Base-by-base conservation (phyloP, 2,329 filamentous ascomycete species). In the Penicillium brevicompactum region DNA sequence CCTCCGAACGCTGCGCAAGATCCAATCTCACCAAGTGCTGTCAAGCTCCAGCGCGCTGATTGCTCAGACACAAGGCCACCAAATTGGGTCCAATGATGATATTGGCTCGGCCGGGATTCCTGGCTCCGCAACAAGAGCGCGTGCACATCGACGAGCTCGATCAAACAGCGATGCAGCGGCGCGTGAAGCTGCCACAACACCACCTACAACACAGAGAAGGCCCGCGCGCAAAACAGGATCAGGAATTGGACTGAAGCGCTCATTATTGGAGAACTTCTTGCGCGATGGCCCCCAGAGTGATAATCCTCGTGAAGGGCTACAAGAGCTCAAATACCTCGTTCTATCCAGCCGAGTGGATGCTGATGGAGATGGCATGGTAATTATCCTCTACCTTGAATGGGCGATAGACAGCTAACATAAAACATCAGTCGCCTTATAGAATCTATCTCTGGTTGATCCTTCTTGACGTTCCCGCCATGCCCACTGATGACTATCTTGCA, bases 361-460 rank as follows among this genome's bases (percentile, higher is more conserved):
- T 38, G 80, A 82, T 61, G 74, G 70, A 46, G 80, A 82, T 71
- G 80, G 80, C 64, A 82, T 82, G 78, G 79, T 81, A 73, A 56
- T 69, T 47, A 32, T 7, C 38, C 47, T 31, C n/a, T 49, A 34
- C 42, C 50, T 41, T 52, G 34, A 21, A 34, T 16, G 13, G 53
- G n/a, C 3, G 16, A 40, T 41, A 32, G 59, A 54, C 57, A 59
- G 32, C 60, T 43, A 41, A 62, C 47, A 13, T 47, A 22, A 30
- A 22, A 34, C 31, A 24, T 32, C 67, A 96, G 93, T 99, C 94
- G 18, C 88, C 92, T 44, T 80, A 94, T 59, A 88, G 94, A 67
- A 95, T 97, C 71, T 97, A 99, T 74, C 86, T 96, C 62, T 99
- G 94, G 94, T 84, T 97, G 40, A 90, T 96, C 64, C 85, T 99